These are phyloP conservation scores for Podochytrium sp. DNA, from an alignment of 192 early-diverging fungal species.

Conservation along the genomic window DNA sequence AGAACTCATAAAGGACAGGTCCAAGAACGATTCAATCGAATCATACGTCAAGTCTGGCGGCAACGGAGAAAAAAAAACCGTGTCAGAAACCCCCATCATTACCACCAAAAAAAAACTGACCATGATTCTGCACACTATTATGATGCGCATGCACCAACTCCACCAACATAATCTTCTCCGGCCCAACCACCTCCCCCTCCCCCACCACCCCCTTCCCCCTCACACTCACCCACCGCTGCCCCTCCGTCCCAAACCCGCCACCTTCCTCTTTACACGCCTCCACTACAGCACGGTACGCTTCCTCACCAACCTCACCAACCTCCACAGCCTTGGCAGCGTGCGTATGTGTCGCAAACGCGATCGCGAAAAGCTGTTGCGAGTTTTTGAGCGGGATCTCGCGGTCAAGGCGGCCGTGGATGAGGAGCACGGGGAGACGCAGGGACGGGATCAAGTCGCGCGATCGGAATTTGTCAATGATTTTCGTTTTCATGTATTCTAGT, in stretches of 20 bases:
- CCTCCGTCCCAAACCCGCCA: constrained; percentile 8
- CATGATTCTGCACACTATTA: constrained; percentile 32
- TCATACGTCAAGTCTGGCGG: constrained; percentile 25
- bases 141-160: constrained; percentile 36
- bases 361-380: constrained; percentile 23
- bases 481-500: constrained; percentile 33
- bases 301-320: constrained; percentile 1
- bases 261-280: not conserved
- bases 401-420: constrained; percentile 51
- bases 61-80: not conserved
- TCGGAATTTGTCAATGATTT: constrained; percentile 45
- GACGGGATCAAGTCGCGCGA: constrained; percentile 37
- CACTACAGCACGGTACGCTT: constrained; percentile 11
- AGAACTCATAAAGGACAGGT: not conserved
- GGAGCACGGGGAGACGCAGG: constrained; percentile 40
- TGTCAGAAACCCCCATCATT: not conserved
- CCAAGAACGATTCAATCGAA: constrained; percentile 25
- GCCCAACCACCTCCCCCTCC: constrained; percentile 14
- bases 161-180: constrained; percentile 30
- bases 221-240: constrained; percentile 4
- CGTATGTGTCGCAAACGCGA: constrained; percentile 13
- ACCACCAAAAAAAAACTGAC: constrained; percentile 11
- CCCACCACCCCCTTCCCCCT: not conserved
- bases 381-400: constrained; percentile 46
- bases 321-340: not conserved